These are phyloP conservation scores for Zhuliangozyma parablackwelliae DNA, from an alignment of 1,139 yeast genomes.

Conservation along the genomic window DNA sequence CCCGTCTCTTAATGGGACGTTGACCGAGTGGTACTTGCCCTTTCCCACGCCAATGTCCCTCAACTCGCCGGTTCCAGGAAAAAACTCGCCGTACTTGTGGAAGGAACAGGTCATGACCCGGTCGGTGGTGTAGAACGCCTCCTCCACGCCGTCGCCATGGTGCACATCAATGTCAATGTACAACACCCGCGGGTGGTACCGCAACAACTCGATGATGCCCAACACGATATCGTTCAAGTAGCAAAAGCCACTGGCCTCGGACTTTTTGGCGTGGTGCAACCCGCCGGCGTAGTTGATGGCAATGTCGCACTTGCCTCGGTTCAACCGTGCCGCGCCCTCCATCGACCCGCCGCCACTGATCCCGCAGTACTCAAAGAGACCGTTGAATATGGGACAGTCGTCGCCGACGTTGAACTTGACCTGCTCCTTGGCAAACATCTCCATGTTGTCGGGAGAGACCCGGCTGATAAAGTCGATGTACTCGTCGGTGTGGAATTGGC, in stretches of 20 bases:
- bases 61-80: constrained; percentile 93
- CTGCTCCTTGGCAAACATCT: constrained; percentile 86
- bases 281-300: constrained; percentile 98
- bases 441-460: constrained; percentile 92
- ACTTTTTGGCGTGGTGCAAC: constrained; percentile 92
- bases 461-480: constrained; percentile 90
- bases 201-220: constrained; percentile 81
- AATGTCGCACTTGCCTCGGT: constrained; percentile 90
- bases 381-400: constrained; percentile 96
- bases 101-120: constrained; percentile 97
- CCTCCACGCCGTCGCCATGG: constrained; percentile 98
- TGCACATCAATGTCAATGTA: constrained; percentile 95
- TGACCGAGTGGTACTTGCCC: constrained; percentile 82
- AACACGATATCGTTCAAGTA: constrained; percentile 68
- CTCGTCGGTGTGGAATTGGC: constrained; percentile 97
- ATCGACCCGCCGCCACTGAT: constrained; percentile 94
- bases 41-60: constrained; percentile 86
- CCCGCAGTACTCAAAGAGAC: constrained; percentile 90
- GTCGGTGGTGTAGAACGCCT: constrained; percentile 94
- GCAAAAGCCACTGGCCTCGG: constrained; percentile 95
- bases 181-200: constrained; percentile 93
- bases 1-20: constrained; percentile 89
- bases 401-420: constrained; percentile 95
- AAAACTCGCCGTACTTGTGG: constrained; percentile 94
- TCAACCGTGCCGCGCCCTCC: constrained; percentile 94